Conservation (phyloP, 2,329 filamentous ascomycete genomes). For the Erysiphe pisi region DNA sequence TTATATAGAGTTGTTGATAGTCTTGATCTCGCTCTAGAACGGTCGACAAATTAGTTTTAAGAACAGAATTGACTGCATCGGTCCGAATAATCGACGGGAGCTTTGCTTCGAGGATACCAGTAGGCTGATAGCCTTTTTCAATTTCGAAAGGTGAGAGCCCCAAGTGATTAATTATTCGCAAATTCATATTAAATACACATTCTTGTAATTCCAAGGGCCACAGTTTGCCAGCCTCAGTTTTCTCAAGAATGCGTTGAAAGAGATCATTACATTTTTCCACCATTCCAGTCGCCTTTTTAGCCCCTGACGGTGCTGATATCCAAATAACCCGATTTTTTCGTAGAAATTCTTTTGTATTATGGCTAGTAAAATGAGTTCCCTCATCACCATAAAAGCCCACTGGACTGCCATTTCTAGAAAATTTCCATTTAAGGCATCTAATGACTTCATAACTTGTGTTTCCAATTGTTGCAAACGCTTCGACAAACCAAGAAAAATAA, state of each 20-base stretch:
- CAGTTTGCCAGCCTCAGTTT: neutral
- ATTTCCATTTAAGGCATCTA: slow-evolving; percentile 11
- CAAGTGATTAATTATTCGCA: slow-evolving; percentile 14
- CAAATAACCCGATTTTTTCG: slow-evolving; percentile 18
- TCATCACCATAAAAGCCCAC: slow-evolving; percentile 26
- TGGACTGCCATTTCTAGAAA: slow-evolving; percentile 9
- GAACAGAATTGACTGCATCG: neutral
- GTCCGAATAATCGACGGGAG: neutral
- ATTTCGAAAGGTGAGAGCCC: slow-evolving; percentile 10
- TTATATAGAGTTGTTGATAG: too few species aligned
- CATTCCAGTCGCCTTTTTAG: slow-evolving; percentile 13
- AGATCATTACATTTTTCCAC: slow-evolving; percentile 28
- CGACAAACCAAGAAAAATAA: slow-evolving; percentile 8
- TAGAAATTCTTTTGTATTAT: slow-evolving; percentile 13
- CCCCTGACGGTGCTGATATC: neutral
- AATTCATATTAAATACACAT: neutral
- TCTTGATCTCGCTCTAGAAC: neutral
- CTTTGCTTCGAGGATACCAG: neutral
- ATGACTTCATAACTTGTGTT: slow-evolving; percentile 11
- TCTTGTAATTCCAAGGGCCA: neutral
- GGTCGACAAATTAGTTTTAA: neutral
- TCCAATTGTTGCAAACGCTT: slow-evolving; percentile 7
- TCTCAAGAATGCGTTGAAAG: neutral
- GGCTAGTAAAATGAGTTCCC: slow-evolving; percentile 4
- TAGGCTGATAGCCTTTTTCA: slow-evolving; percentile 18